Evolutionary conservation across 2,329 filamentous ascomycete species (phyloP).

Genomic region (Sporothrix brunneoviolacea): DNA sequence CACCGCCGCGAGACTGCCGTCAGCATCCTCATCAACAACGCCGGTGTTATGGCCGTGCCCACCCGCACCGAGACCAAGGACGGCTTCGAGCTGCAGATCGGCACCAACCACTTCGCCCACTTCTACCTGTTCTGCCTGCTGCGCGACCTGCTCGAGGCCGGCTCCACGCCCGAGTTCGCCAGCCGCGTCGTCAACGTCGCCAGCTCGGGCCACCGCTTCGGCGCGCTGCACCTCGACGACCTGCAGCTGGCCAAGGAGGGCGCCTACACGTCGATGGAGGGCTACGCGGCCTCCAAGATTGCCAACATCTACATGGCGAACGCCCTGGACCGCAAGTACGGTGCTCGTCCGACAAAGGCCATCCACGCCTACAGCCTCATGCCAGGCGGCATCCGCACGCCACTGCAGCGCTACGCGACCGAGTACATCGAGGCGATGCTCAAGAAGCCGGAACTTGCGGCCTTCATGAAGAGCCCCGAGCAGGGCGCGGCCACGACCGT

Average conservation of each 20-base stretch:
- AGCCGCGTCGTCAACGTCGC: conserved; percentile 40
- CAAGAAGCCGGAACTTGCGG: not conserved
- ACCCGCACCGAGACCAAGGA: conserved; percentile 31
- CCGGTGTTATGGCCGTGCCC: conserved; percentile 35
- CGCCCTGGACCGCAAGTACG: conserved; percentile 39
- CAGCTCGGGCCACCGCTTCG: conserved; percentile 33
- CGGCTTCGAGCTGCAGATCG: conserved; percentile 45
- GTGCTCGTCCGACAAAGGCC: conserved; percentile 21
- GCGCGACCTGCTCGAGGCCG: conserved; percentile 34
- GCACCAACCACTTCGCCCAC: conserved; percentile 44
- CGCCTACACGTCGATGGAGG: conserved; percentile 28
- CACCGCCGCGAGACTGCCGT: conserved; percentile 18
- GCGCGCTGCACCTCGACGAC: conserved; percentile 31
- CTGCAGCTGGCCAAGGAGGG: conserved; percentile 29
- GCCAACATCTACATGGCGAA: conserved; percentile 43
- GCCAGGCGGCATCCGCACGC: conserved; percentile 35
- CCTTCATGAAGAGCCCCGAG: conserved; percentile 25
- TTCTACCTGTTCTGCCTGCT: conserved; percentile 47
- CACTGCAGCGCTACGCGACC: conserved; percentile 24
- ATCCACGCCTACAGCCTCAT: conserved; percentile 37
- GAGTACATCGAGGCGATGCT: conserved; percentile 18
- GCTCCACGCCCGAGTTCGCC: conserved; percentile 31
- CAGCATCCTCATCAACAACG: conserved; percentile 35
- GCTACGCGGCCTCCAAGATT: conserved; percentile 39
- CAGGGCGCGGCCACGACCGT: conserved; percentile 39